Evolutionary conservation across 2,329 filamentous ascomycete species (phyloP), one percentile per base, ranked within the genome.

Genomic region (Colletotrichum sublineola): DNA sequence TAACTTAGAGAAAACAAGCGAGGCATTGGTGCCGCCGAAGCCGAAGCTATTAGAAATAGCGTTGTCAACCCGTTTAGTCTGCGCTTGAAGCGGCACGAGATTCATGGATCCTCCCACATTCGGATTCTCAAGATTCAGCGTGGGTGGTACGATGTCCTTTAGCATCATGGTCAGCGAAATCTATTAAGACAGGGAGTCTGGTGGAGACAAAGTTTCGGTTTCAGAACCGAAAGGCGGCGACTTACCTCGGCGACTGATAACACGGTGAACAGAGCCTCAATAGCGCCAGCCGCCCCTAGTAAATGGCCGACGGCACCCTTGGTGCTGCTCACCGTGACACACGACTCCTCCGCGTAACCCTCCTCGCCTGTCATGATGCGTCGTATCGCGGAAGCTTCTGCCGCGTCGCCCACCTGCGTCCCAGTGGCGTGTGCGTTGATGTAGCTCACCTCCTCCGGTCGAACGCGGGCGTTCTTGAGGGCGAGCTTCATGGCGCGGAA

Each of bases 401-500:
- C 96, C 31, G 89, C 88, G 82, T 99, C 96, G 0, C 96, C 96
- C 2, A 98, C 87, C 8, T 87, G 81, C 0, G 96, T 99, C 31
- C 93, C 94, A 1, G 96, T 99, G 0, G 96, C 96, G 79, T 99
- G 96, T 1, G 96, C 96, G 78, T 98, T 99, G 79, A 99, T 89
- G 80, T 99, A 99, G 80, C 95, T 94, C 5, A 99, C 91, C 52
- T 91, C 84, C 0, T 82, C 82, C 0, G 96, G 95, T 63, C 86
- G 86, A 48, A 97, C 78, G 0, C 86, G 82, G 0, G 95, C 94
- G 78, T 93, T 89, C 77, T 87, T 90, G 71, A 99, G 82, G 0
- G 96, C 95, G 75, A 90, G 90, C 79, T 89, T 92, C 96, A 99
- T 99, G 4, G 96, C 93, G 58, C 93, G 85, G 40, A 91, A 89